Percentiles rank a stretch among this genome's conserved stretches.
Evolutionary conservation across 1,139 yeast genomes (phyloP).

Genomic region (Spathaspora jeffriesii): DNA sequence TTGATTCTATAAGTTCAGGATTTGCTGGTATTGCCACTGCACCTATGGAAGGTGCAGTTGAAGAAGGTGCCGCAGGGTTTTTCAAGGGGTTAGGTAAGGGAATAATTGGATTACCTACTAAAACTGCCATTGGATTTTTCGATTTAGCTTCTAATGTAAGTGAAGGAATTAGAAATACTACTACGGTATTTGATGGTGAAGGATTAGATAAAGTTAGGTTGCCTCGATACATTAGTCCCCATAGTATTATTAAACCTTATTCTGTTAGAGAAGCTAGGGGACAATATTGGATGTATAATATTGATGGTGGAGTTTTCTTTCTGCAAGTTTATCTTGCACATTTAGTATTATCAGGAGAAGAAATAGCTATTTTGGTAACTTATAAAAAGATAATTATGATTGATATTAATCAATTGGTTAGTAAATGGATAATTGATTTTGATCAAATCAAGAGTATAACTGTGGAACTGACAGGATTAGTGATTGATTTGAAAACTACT

Average conservation of each 20-base stretch:
- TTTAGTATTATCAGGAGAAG: conserved; percentile 77
- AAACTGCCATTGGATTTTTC: conserved; percentile 93
- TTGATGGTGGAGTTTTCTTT: conserved; percentile 77
- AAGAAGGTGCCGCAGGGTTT: conserved; percentile 89
- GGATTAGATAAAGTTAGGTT: conserved; percentile 80
- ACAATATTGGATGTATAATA: conserved; percentile 84
- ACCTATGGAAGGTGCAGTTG: conserved; percentile 85
- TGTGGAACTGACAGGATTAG: conserved; percentile 79
- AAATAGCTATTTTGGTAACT: conserved; percentile 75
- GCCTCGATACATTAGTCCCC: conserved; percentile 73
- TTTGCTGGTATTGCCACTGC: conserved; percentile 88
- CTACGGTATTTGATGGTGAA: conserved; percentile 86
- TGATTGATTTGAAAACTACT: conserved; percentile 52
- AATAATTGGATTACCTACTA: conserved; percentile 92
- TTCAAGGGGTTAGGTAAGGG: conserved; percentile 95
- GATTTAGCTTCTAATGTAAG: conserved; percentile 92
- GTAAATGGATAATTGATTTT: conserved; percentile 67
- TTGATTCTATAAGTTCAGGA: conserved; percentile 87
- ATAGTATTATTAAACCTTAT: conserved; percentile 72
- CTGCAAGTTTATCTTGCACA: conserved; percentile 85
- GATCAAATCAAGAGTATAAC: conserved; percentile 67
- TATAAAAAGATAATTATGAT: conserved; percentile 70
- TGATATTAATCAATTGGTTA: conserved; percentile 58
- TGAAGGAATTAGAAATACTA: conserved; percentile 92
- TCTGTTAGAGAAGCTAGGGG: conserved; percentile 91